Base-by-base conservation (phyloP, 1,139 yeast genomes). In the Geotrichum aggregatum region DNA sequence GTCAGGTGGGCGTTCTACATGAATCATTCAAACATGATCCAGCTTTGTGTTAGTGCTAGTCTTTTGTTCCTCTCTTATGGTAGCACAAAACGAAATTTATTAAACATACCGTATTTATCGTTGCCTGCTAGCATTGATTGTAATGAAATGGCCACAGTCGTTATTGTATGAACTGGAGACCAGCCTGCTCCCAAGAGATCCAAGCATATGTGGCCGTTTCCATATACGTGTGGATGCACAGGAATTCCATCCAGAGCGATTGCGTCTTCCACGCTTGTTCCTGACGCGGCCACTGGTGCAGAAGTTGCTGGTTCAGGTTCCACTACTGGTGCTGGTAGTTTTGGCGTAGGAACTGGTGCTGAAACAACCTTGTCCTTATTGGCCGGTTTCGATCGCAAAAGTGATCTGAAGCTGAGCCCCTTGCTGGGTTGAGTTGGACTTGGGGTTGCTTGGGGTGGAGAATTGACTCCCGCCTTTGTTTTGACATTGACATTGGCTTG, bases 131-230 rank as follows among this genome's bases (percentile, higher is more conserved):
- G 67, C 83, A 84, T 80, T 44, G 85, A 79, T 61, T 84, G 91
- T 18, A 84, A 66, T 26, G 87, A 81, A 19, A 84, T 58, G 21
- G 80, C 66, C 0, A 82, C 72, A 5, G 81, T 71, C 45, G 75
- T 75, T 2, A 83, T 71, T 1, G 81, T 74, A 56, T 84, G 83
- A 0, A 83, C 83, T 0, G 91, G 91, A 0, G 87, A 76, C 92
- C 92, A 84, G 44, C 78, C 86, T 6, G 77, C 76, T 1, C 86
- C 88, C 28, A 84, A 67, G 4, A 67, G 57, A 47, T 67, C 70
- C 34, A 59, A 70, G 63, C 92, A 84, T 14, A 84, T 83, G 61
- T 84, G 89, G 0, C 91, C 92, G 61, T 84, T 84, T 39, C 83
- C 76, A 62, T 84, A 84, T 1, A 84, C 73, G 62, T 84, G 91